phyloP scores from a whole-genome alignment of 2,329 filamentous ascomycete species.

The Neofusicoccum sp. region DNA sequence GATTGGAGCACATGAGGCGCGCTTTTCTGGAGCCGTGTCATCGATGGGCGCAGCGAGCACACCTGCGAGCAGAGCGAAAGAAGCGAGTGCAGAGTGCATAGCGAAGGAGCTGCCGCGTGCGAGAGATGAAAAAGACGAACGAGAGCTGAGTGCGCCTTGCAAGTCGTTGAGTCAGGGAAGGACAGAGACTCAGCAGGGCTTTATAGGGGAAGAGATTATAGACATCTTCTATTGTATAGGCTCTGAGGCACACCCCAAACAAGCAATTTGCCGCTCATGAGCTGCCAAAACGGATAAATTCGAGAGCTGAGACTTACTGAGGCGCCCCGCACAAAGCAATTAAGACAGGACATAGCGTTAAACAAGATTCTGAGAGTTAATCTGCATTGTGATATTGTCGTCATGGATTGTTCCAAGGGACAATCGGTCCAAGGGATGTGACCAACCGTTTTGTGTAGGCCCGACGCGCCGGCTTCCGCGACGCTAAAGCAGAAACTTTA shows the following conservation, averaged over 20 bases:
- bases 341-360: too few species aligned
- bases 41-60: conserved; percentile 38
- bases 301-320: too few species aligned
- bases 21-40: conserved; percentile 31
- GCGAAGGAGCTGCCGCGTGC: conserved; percentile 6
- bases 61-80: conserved; percentile 30
- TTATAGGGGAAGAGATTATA: too few species aligned
- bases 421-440: background rate
- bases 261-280: too few species aligned
- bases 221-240: too few species aligned
- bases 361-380: too few species aligned
- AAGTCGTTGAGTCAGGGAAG: background rate
- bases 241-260: too few species aligned
- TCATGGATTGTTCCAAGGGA: background rate
- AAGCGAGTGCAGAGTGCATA: conserved; percentile 33
- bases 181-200: too few species aligned
- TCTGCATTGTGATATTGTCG: too few species aligned
- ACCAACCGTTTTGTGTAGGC: background rate
- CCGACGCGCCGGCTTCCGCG: background rate
- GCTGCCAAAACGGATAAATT: too few species aligned
- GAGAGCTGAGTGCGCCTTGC: too few species aligned
- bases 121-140: background rate
- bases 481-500: conserved; percentile 1
- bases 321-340: too few species aligned
- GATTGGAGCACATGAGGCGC: background rate